A percentile compares a stretch with the other conserved stretches of the same genome.
Conservation (phyloP, 257 asterid genomes). For the Plantago major region DNA sequence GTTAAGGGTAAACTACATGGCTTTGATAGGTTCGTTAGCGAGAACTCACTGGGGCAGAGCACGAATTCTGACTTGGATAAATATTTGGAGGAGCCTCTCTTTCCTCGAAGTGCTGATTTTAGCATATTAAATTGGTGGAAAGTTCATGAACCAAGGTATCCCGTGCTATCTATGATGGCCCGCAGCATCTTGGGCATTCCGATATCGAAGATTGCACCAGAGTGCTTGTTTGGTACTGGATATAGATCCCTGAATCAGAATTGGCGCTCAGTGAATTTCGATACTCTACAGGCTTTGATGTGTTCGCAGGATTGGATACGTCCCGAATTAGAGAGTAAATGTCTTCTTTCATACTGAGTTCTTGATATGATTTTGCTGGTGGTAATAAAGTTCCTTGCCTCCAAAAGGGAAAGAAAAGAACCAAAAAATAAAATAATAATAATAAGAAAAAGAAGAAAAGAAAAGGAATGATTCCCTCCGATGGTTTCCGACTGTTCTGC, state of each 20-base stretch:
- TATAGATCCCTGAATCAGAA: slow-evolving; percentile 43
- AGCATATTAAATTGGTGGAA: slow-evolving; percentile 90
- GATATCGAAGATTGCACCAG: slow-evolving; percentile 55
- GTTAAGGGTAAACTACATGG: slow-evolving; percentile 65
- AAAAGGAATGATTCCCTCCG: slow-evolving; percentile 13
- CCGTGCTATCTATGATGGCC: slow-evolving; percentile 84
- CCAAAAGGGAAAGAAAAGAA: background rate
- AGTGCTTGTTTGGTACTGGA: slow-evolving; percentile 52
- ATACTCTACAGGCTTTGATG: slow-evolving; percentile 77
- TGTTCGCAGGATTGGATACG: slow-evolving; percentile 87
- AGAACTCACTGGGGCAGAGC: slow-evolving; percentile 53
- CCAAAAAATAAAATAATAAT: too few species aligned
- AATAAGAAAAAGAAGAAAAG: background rate
- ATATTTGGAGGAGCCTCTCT: slow-evolving; percentile 81
- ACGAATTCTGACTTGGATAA: slow-evolving; percentile 80
- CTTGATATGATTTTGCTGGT: too few species aligned
- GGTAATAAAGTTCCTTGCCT: too few species aligned
- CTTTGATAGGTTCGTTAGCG: slow-evolving; percentile 65
- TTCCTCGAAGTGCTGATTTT: slow-evolving; percentile 72
- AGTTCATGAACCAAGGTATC: slow-evolving; percentile 86
- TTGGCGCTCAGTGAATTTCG: slow-evolving; percentile 62
- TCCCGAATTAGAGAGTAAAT: slow-evolving; percentile 52
- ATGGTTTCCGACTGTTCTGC: slow-evolving; percentile 31
- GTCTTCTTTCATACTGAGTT: slow-evolving; percentile 9
- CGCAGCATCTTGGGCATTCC: slow-evolving; percentile 87